Evolutionary conservation across 176 grass and related monocot genomes (phyloP), one percentile per base, ranked within the genome.

Genomic region (Cenchrus purpureus): DNA sequence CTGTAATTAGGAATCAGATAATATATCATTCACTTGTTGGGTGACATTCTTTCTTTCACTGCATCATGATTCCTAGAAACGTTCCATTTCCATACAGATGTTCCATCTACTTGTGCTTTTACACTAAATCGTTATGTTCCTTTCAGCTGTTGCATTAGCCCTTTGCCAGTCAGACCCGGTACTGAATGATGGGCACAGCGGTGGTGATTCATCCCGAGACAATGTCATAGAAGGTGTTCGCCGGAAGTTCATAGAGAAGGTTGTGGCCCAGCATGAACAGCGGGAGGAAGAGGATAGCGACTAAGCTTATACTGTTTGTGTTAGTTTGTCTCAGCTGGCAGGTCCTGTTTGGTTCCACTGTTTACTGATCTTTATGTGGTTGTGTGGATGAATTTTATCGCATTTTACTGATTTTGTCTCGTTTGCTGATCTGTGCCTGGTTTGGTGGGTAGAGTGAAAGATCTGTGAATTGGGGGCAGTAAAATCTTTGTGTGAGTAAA

Each of bases 231-330:
- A 94, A 82, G 92, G 92, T 12, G 91, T 99, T 76, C 93, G 92
- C 42, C 94, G 86, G 60, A 99, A 91, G 76, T 97, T 99, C 37
- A 97, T 99, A 20, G 97, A 99, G 90, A 99, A 96, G 86, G 78
- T 97, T 61, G 90, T 99, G 7, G 81, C 88, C 51, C 89, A 92
- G 77, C 94, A 91, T 82, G 92, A 96, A 86, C 84, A 89, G 37
- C 81, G 82, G 12, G 97, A 96, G 34, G 85, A 91, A 16, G 91
- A 94, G 69, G 92, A 93, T 19, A 97, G 94, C 37, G 94, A 97
- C 54, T 92, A 86, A 90, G 61, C 63, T 22, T 72, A 25, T 79
- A 29, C 6, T 2, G 9, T 29, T 11, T 79, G 64, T 49, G 25
- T 78, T 73, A 37, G 68, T 58, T 84, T 70, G 12, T 8, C 59